Percentiles rank a stretch among this genome's conserved stretches.
Conservation (phyloP, 164 flowering plant genomes). For the Platanus orientalis region DNA sequence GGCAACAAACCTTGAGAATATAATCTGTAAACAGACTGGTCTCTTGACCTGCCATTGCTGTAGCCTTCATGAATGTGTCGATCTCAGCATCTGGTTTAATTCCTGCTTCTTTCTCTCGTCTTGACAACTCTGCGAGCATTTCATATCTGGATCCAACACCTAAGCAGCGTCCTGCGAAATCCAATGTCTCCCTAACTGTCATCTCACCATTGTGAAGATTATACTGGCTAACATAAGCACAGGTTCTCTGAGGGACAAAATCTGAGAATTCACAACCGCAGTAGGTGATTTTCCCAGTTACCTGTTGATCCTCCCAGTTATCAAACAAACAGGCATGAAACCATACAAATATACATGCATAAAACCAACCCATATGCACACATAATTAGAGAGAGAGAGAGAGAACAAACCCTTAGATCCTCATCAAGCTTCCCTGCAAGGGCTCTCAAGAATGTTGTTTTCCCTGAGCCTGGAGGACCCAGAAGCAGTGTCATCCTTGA, state of each 20-base stretch:
- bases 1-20: slow-evolving; percentile 44
- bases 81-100: slow-evolving; percentile 63
- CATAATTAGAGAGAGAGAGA: background rate
- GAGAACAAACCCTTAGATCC: slow-evolving; percentile 12
- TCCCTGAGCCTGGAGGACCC: slow-evolving; percentile 24
- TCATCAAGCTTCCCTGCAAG: slow-evolving; percentile 21
- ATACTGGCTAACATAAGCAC: slow-evolving; percentile 52
- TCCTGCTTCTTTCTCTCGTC: slow-evolving; percentile 49
- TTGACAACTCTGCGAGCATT: slow-evolving; percentile 43
- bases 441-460: slow-evolving; percentile 20
- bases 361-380: background rate
- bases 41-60: slow-evolving; percentile 49
- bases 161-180: slow-evolving; percentile 60
- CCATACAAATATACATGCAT: background rate
- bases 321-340: background rate
- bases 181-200: slow-evolving; percentile 60
- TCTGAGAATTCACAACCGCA: slow-evolving; percentile 47
- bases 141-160: slow-evolving; percentile 65
- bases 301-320: slow-evolving; percentile 23
- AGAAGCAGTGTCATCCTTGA: slow-evolving; percentile 24
- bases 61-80: slow-evolving; percentile 66
- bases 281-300: slow-evolving; percentile 44
- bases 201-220: slow-evolving; percentile 57
- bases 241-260: slow-evolving; percentile 50
- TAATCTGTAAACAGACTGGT: slow-evolving; percentile 52